phyloP scores from a whole-genome alignment of 208 protist genomes.

The Phytomonas francai region DNA sequence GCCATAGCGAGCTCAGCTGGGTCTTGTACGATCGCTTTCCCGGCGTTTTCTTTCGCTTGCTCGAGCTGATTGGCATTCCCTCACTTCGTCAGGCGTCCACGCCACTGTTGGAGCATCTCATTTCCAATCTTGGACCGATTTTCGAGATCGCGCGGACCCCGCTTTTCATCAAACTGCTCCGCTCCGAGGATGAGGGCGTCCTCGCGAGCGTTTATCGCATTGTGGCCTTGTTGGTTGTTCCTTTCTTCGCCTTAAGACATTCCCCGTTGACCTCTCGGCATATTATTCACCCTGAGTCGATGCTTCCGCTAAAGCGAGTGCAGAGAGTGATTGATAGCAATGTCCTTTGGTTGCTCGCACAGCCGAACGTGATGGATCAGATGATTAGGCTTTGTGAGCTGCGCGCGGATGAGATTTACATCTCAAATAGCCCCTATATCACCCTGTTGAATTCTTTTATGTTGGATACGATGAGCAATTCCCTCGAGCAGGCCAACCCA shows the following conservation, averaged over 20 bases:
- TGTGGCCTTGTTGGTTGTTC: conserved; percentile 62
- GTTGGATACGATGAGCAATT: not conserved
- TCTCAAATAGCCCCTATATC: conserved; percentile 28
- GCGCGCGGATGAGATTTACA: conserved; percentile 20
- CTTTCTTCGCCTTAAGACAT: conserved; percentile 33
- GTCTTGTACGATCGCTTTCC: conserved; percentile 74
- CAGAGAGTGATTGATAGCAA: conserved; percentile 82
- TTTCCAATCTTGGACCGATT: conserved; percentile 64
- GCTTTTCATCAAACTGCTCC: conserved; percentile 41
- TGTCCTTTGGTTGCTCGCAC: conserved; percentile 67
- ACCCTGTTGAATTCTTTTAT: conserved; percentile 21
- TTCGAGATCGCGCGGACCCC: conserved; percentile 66
- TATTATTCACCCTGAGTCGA: conserved; percentile 43
- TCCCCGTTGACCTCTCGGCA: conserved; percentile 28
- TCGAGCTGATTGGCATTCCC: conserved; percentile 50
- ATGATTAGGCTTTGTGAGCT: conserved; percentile 66
- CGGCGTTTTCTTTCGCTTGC: conserved; percentile 58
- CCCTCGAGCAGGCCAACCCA: not conserved
- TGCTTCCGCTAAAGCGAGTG: conserved; percentile 45
- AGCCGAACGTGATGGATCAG: conserved; percentile 35
- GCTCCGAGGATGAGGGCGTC: conserved; percentile 19
- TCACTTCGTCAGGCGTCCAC: conserved; percentile 25
- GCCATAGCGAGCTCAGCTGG: conserved; percentile 65
- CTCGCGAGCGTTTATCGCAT: conserved; percentile 57
- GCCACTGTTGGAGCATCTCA: conserved; percentile 54